These are phyloP conservation scores for Ophiobolus disseminans DNA, from an alignment of 2,329 filamentous ascomycete genomes.

Conservation along the genomic window DNA sequence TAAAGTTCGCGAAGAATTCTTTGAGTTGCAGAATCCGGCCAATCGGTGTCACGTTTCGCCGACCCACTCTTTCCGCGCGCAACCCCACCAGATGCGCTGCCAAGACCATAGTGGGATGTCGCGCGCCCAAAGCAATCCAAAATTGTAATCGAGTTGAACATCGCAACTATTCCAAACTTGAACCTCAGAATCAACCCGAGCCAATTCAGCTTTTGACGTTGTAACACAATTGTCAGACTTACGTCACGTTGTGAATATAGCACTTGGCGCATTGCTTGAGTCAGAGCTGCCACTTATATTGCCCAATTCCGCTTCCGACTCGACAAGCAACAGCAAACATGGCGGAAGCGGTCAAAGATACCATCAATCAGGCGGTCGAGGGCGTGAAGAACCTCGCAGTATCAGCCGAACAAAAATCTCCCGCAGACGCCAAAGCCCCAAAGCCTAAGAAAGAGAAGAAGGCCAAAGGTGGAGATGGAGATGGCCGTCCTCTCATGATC, in stretches of 20 bases:
- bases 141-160: slow-evolving; percentile 29
- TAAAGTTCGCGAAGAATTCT: slow-evolving; percentile 36
- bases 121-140: slow-evolving; percentile 28
- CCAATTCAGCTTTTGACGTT: slow-evolving; percentile 8
- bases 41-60: slow-evolving; percentile 38
- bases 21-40: slow-evolving; percentile 31
- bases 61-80: slow-evolving; percentile 19
- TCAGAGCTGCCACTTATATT: slow-evolving; percentile 28
- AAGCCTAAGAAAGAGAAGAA: slow-evolving; percentile 56
- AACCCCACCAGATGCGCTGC: slow-evolving; percentile 34
- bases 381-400: slow-evolving; percentile 67
- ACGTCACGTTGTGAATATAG: slow-evolving; percentile 4
- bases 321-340: slow-evolving; percentile 45
- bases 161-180: slow-evolving; percentile 9
- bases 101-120: slow-evolving; percentile 32
- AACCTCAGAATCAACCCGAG: slow-evolving; percentile 9
- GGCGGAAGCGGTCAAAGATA: slow-evolving; percentile 58
- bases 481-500: slow-evolving; percentile 56
- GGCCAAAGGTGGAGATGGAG: slow-evolving; percentile 49
- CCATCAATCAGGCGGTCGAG: slow-evolving; percentile 60
- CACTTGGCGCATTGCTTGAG: slow-evolving; percentile 31
- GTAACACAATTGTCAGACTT: neutral
- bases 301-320: slow-evolving; percentile 29
- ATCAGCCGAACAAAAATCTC: slow-evolving; percentile 43
- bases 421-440: no score